A percentile compares a stretch with the other conserved stretches of the same genome.
phyloP scores from a whole-genome alignment of 2,329 filamentous ascomycete genomes.

The Amylocarpus encephaloides region DNA sequence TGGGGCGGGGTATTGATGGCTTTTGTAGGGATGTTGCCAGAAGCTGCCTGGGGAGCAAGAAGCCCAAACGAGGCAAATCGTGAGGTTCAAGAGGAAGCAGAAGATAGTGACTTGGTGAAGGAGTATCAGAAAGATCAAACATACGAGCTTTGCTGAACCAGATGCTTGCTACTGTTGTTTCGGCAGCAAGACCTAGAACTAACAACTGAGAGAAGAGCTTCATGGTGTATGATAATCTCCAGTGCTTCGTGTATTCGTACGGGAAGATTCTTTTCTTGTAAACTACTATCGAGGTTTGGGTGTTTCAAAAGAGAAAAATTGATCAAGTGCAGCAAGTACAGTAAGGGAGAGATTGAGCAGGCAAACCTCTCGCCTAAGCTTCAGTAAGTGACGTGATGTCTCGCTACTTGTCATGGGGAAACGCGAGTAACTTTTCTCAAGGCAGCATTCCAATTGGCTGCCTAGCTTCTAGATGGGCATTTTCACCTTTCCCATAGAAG shows the following conservation, averaged over 20 bases:
- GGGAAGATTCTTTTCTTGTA: neutral
- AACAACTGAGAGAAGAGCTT: constrained; percentile 68
- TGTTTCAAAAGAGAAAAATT: too few relatives aligned
- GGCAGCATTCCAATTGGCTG: too few relatives aligned
- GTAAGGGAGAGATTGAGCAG: too few relatives aligned
- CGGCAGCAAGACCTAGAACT: constrained; percentile 64
- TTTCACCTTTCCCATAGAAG: too few relatives aligned
- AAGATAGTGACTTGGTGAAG: constrained; percentile 4
- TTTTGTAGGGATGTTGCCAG: neutral
- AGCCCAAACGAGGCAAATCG: neutral
- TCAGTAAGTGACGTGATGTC: too few relatives aligned
- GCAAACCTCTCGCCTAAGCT: too few relatives aligned
- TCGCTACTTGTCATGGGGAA: too few relatives aligned
- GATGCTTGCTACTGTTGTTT: constrained; percentile 63
- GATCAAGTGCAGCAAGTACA: too few relatives aligned
- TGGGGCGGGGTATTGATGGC: neutral
- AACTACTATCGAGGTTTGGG: too few relatives aligned
- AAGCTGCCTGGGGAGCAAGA: neutral
- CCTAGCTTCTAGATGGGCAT: too few relatives aligned
- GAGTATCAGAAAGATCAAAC: constrained; percentile 31
- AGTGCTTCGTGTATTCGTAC: neutral
- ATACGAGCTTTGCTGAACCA: constrained; percentile 85
- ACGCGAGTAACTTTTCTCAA: too few relatives aligned
- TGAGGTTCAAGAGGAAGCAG: neutral
- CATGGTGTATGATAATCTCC: constrained; percentile 47